phyloP scores from a whole-genome alignment of 192 early-diverging fungal genomes.

The Entophlyctis helioformis region DNA sequence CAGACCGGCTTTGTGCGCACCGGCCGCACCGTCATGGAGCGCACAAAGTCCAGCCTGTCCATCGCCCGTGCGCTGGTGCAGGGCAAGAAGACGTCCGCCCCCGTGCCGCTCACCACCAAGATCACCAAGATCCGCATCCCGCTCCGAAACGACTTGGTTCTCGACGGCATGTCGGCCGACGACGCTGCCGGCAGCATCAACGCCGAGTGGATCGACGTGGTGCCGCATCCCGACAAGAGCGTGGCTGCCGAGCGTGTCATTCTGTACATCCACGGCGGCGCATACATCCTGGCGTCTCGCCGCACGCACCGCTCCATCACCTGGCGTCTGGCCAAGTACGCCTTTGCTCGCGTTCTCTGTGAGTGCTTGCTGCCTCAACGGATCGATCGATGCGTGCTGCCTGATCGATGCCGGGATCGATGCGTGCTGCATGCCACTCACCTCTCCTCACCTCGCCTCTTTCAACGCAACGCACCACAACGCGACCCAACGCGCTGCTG shows the following conservation, averaged over 20 bases:
- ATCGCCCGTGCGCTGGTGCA: constrained; percentile 6
- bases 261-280: constrained; percentile 2
- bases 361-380: too few relatives aligned
- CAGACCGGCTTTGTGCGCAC: too few relatives aligned
- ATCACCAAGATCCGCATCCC: constrained; percentile 20
- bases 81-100: constrained; percentile 9
- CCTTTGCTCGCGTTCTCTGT: constrained; percentile 30
- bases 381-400: too few relatives aligned
- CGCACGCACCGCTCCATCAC: constrained; percentile 26
- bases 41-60: too few relatives aligned
- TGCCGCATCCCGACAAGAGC: too few relatives aligned
- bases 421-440: too few relatives aligned
- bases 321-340: constrained; percentile 31
- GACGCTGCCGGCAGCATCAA: constrained; percentile 20
- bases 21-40: too few relatives aligned
- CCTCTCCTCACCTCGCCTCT: too few relatives aligned
- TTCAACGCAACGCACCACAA: too few relatives aligned
- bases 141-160: constrained; percentile 11
- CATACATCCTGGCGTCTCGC: constrained; percentile 18
- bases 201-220: constrained; percentile 33
- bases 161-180: constrained; percentile 9
- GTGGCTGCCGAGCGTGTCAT: too few relatives aligned
- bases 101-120: constrained; percentile 6
- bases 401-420: too few relatives aligned
- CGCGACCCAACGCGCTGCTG: too few relatives aligned